Conservation (phyloP, 2,329 filamentous ascomycete genomes). For the Paecilomyces fulvus region DNA sequence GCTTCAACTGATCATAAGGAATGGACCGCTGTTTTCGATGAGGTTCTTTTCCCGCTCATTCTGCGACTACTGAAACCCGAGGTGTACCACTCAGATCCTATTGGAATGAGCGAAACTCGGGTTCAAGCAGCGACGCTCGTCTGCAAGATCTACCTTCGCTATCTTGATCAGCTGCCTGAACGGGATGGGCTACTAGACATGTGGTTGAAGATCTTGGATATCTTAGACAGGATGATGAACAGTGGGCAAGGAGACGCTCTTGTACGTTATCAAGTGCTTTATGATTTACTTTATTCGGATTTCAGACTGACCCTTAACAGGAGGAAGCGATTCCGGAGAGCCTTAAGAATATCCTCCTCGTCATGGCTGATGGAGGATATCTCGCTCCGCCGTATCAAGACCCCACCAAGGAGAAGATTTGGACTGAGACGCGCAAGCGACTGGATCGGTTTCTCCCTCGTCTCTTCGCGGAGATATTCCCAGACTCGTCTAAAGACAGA, state of each 20-base stretch:
- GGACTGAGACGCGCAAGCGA: constrained; percentile 53
- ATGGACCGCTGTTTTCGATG: constrained; percentile 91
- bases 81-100: constrained; percentile 80
- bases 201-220: constrained; percentile 85
- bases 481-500: constrained; percentile 22
- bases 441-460: constrained; percentile 53
- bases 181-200: constrained; percentile 86
- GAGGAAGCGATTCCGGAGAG: constrained; percentile 94
- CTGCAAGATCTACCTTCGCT: constrained; percentile 93
- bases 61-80: constrained; percentile 83
- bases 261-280: constrained; percentile 45
- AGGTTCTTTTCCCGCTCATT: constrained; percentile 89
- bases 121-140: constrained; percentile 85
- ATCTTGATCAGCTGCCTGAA: constrained; percentile 72
- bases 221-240: constrained; percentile 94
- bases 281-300: not conserved
- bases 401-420: constrained; percentile 45
- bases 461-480: constrained; percentile 53
- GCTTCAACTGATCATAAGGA: constrained; percentile 76
- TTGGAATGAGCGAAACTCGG: constrained; percentile 91
- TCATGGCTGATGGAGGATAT: constrained; percentile 86
- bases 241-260: constrained; percentile 84
- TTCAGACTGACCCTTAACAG: constrained; percentile 34
- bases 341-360: constrained; percentile 88
- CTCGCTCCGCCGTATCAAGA: constrained; percentile 59